Base-by-base conservation (phyloP, 2,329 filamentous ascomycete genomes). In the Cladosporium sp. region DNA sequence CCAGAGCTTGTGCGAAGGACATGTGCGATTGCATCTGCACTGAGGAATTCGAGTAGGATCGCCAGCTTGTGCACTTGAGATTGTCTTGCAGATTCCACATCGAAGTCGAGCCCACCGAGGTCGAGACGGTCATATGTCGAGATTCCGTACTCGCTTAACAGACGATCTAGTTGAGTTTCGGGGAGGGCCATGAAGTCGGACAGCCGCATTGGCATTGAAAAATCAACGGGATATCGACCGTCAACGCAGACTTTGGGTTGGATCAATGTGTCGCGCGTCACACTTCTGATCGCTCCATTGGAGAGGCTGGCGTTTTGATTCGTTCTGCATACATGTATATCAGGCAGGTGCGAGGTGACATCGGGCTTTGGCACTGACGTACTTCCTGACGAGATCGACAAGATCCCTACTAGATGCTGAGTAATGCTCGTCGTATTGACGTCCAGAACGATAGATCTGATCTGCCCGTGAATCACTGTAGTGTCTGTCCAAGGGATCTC, bases 231-330 rank as follows among this genome's bases (percentile, higher is more conserved):
- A 39, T 65, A 69, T n/a, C 54, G 52, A 3, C 62, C 62, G 32
- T 64, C 59, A 4, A 32, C 30, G 29, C 57, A 57, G 55, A 67
- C 59, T 57, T 63, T 67, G 2, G 67, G 66, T 41, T 68, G 63
- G 16, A 69, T 33, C 25, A 65, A 60, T 7, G 55, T 58, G 42
- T 61, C 59, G 36, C 45, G 50, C 22, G 58, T 53, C 0, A 51
- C 43, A 30, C 47, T 50, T 13, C 49, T 50, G 43, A 67, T 58
- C 15, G 60, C 51, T 19, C 59, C 53, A 49, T 68, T 69, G 18
- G 60, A 58, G 18, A 63, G 52, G 4, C 52, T 55, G 2, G 50
- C 56, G 16, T 59, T 54, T 16, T 55, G 54, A 35, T 63, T 59
- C 7, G 48, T 52, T 47, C 60, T 62, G 40, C 8, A 8, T 27